A percentile compares a stretch with the other conserved stretches of the same genome.
Conservation (phyloP, 495 filamentous ascomycete genomes). For the Penicillium angulare region DNA sequence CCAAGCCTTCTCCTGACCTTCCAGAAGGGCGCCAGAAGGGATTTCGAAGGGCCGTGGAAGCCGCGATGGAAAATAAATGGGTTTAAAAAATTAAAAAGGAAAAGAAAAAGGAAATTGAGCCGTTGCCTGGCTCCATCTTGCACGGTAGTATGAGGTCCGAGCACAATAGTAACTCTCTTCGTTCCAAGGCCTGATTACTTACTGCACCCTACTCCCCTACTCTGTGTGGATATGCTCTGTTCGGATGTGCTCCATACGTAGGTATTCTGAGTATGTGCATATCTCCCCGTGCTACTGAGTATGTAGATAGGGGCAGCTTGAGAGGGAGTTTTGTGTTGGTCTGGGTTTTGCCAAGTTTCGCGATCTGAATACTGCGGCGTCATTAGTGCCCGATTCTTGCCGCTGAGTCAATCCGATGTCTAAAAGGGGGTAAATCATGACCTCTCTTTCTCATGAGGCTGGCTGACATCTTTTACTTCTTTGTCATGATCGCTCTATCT, state of each 20-base stretch:
- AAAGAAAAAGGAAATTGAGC: conserved; percentile 1
- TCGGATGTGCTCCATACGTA: too few species aligned
- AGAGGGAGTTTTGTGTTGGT: neutral
- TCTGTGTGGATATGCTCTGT: too few species aligned
- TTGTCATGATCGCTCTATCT: conserved; percentile 15
- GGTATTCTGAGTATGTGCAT: too few species aligned
- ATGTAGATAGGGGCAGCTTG: too few species aligned
- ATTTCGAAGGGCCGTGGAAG: conserved; percentile 31
- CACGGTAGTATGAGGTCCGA: conserved; percentile 12
- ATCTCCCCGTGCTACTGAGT: too few species aligned
- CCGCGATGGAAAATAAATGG: too few species aligned
- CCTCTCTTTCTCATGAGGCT: neutral
- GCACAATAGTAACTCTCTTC: too few species aligned
- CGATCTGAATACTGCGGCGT: neutral
- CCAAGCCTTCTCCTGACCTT: conserved; percentile 41
- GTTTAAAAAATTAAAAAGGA: too few species aligned
- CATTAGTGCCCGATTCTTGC: conserved; percentile 8
- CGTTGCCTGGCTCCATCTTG: conserved; percentile 18
- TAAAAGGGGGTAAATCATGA: neutral
- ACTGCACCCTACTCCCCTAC: too few species aligned
- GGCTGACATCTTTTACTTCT: conserved; percentile 6
- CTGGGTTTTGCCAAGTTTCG: neutral
- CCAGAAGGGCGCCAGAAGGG: conserved; percentile 40
- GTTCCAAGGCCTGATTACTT: too few species aligned
- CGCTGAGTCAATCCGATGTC: neutral